Evolutionary conservation across 1,284 basidiomycete genomes (phyloP).

Genomic region (Takashimella koratensis): DNA sequence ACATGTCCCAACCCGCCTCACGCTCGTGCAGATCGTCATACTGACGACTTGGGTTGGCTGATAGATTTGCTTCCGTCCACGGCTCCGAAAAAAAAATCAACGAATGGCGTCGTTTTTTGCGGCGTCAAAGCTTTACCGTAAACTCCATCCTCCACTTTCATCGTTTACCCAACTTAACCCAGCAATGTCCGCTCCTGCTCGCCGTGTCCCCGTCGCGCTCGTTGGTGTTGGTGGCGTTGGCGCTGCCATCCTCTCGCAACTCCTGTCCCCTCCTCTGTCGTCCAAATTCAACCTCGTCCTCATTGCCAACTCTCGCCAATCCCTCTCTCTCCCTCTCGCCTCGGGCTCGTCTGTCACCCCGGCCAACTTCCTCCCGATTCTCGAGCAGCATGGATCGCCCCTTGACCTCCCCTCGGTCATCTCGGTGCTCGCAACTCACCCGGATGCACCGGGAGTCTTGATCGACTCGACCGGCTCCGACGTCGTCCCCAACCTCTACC

Average conservation of each 20-base stretch:
- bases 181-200: too few species aligned
- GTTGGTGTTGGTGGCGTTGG: conserved; percentile 87
- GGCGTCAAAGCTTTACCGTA: too few species aligned
- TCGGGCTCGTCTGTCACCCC: conserved; percentile 45
- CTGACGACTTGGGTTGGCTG: too few species aligned
- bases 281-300: conserved; percentile 64
- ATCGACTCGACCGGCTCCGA: conserved; percentile 95
- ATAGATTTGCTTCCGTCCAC: too few species aligned
- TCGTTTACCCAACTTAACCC: too few species aligned
- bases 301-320: conserved; percentile 70
- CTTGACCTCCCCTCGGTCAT: conserved; percentile 51
- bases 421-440: conserved; percentile 44
- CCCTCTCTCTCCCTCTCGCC: conserved; percentile 57
- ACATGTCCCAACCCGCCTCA: too few species aligned
- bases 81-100: too few species aligned
- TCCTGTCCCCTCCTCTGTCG: conserved; percentile 56
- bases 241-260: conserved; percentile 65
- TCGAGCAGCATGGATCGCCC: conserved; percentile 42
- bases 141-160: too few species aligned
- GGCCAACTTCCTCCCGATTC: conserved; percentile 46
- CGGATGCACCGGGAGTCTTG: conserved; percentile 64
- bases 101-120: too few species aligned
- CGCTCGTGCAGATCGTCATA: too few species aligned
- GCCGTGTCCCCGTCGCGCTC: conserved; percentile 60
- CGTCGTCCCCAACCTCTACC: conserved; percentile 76